Evolutionary conservation across 1,284 basidiomycete species (phyloP), one percentile per base, ranked within the genome.

Genomic region (Microbotryum lychnidis-dioicae): DNA sequence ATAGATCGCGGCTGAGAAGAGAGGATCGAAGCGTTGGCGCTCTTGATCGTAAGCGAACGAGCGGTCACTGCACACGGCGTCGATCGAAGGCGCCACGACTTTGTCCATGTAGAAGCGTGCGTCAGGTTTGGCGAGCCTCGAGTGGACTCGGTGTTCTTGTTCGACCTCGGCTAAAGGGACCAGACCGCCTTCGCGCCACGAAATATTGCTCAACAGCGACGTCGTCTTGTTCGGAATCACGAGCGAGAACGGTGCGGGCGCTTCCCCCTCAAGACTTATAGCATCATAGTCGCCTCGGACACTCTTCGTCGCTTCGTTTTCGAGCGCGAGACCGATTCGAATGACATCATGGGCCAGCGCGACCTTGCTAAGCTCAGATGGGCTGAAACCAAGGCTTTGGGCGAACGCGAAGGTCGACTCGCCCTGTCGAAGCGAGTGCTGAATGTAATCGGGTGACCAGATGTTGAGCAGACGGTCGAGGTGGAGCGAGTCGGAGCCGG

Each of bases 381-480:
- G 80, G 16, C 83, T 78, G 47, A 82, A 73, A 57, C 82, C 81
- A 58, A 89, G 75, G 57, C 94, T 78, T 52, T 82, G 84, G 64
- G 93, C 77, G 74, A 93, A 92, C 1, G 86, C 84, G 72, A 91
- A 97, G 1, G 76, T 58, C 23, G 77, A 78, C 29, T 72, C 68
- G 68, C 82, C 79, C 57, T 84, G 77, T 54, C 83, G 80, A 42
- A 88, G 72, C n/a, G 89, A 89, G 50, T 77, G 78, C 68, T 86
- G 79, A 53, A 97, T 84, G 81, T 87, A 84, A 64, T 89, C 86
- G 0, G 86, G 81, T 0, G 84, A 82, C 94, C 96, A 98, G 62
- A 98, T 93, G 73, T 87, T 93, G 79, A 93, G 84, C 65, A 94
- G 77, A 65, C 84, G 87, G 62, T 80, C 77, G 56, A 92, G 73